Evolutionary conservation across 305 asterid genomes (phyloP).

Genomic region (Euphrasia arctica): DNA sequence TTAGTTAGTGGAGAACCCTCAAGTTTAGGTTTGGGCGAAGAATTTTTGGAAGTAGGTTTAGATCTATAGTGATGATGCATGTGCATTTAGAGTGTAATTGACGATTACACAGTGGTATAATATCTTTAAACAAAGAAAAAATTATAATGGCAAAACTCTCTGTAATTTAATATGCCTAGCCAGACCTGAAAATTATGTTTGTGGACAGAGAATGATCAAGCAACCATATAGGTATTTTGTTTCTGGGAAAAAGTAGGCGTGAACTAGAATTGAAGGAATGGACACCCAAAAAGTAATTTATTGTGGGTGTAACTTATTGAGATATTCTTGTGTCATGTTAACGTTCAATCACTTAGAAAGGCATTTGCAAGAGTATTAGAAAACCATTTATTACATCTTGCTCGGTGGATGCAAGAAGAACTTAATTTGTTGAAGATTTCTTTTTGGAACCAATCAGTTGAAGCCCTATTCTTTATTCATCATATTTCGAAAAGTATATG

Average conservation of each 20-base stretch:
- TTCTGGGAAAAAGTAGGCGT: neutral
- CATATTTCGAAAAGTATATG: neutral
- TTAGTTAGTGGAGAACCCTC: conserved; percentile 6
- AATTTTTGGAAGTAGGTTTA: neutral
- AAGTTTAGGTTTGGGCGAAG: conserved; percentile 6
- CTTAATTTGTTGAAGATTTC: conserved; percentile 18
- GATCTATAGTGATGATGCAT: neutral
- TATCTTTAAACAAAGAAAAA: too few species aligned
- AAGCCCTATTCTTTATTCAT: conserved; percentile 6
- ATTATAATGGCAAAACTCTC: too few species aligned
- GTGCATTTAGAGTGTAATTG: too few species aligned
- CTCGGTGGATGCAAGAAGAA: conserved; percentile 13
- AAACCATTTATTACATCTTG: conserved; percentile 5
- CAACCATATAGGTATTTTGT: conserved; percentile 5
- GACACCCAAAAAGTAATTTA: conserved; percentile 1
- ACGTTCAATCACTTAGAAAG: neutral
- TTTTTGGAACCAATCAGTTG: conserved; percentile 7
- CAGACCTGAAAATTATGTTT: neutral
- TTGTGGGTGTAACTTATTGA: conserved; percentile 5
- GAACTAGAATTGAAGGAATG: conserved; percentile 4
- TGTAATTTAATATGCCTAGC: neutral
- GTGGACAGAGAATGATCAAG: conserved; percentile 2
- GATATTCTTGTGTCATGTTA: conserved; percentile 2
- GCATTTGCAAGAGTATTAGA: neutral
- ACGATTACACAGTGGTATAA: too few species aligned